Evolutionary conservation across 176 grass and related monocot genomes (phyloP), one percentile per base, ranked within the genome.

Genomic region (Alopecurus myosuroides): DNA sequence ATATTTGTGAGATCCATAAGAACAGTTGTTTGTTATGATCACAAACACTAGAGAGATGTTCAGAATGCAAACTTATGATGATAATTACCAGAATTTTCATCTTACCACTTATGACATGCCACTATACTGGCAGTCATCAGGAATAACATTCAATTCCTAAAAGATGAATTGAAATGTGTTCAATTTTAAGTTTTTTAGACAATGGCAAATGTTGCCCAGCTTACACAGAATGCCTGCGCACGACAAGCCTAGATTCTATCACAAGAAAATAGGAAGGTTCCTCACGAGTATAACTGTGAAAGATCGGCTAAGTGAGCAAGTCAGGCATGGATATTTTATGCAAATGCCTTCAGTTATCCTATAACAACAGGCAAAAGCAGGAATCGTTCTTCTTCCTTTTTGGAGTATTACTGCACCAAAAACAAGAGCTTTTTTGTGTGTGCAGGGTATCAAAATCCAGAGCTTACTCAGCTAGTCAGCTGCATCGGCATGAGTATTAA

Each of bases 361-460:
- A 55, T 25, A n/a, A 25, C 4, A 25, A 41, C 19, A 65, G 8
- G 52, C 23, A 81, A 6, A 19, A 81, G 6, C 36, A 8, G 15
- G 33, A n/a, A 1, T 48, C 28, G 51, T 49, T 74, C 42, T 25
- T 48, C 15, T 75, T 51, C 45, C 45, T 31, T 49, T 30, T 63
- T 55, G 30, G 34, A 56, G 48, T 23, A 74, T 76, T 22, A 48
- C 29, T 11, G 36, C 7, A 74, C 29, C 74, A 79, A 83, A 81
- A 84, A 80, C 77, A 18, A 81, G 68, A 81, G 6, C 55, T 74
- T 81, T 6, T 6, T 61, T 60, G 9, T 45, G 11, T 46, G 9
- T 28, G 11, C 56, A 25, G 57, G 57, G 53, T 3, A 74, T 11
- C 73, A 83, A 83, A 81, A 80, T 84, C 81, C 30, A 81, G 79